These are phyloP conservation scores for Yarrowia sp. DNA, from an alignment of 805 yeast genomes.

Conservation along the genomic window DNA sequence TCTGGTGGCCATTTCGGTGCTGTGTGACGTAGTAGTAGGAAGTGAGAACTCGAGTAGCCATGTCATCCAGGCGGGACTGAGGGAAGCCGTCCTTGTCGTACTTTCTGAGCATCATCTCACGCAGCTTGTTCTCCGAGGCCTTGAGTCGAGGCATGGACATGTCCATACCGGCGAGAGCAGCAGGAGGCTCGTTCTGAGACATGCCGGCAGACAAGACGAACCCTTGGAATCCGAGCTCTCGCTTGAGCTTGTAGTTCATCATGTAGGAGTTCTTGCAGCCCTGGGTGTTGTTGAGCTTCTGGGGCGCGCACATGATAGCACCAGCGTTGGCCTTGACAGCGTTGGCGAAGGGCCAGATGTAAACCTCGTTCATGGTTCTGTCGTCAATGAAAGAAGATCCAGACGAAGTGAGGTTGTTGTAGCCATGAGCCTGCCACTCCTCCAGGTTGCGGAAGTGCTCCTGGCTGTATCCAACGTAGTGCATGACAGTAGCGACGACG, in stretches of 20 bases:
- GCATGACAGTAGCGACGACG: conserved; percentile 55
- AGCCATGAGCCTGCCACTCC: conserved; percentile 46
- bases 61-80: conserved; percentile 52
- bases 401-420: conserved; percentile 37
- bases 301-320: conserved; percentile 61
- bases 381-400: conserved; percentile 58
- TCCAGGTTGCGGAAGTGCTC: conserved; percentile 56
- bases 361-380: conserved; percentile 59
- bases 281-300: conserved; percentile 54
- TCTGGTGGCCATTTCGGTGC: conserved; percentile 37
- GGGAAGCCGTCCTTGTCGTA: conserved; percentile 36
- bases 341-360: conserved; percentile 67
- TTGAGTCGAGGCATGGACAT: conserved; percentile 49
- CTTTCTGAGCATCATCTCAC: conserved; percentile 17
- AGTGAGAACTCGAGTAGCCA: conserved; percentile 54
- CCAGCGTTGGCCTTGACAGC: conserved; percentile 60
- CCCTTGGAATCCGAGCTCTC: conserved; percentile 64
- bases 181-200: conserved; percentile 58
- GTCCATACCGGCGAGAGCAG: conserved; percentile 60
- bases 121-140: conserved; percentile 7
- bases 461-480: conserved; percentile 61
- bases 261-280: conserved; percentile 61
- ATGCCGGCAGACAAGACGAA: conserved; percentile 66
- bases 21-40: conserved; percentile 47
- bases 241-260: conserved; percentile 55